A percentile compares a stretch with the other conserved stretches of the same genome.
These are phyloP conservation scores for Ophiostoma sp. DNA, from an alignment of 2,329 filamentous ascomycete genomes.

Conservation along the genomic window DNA sequence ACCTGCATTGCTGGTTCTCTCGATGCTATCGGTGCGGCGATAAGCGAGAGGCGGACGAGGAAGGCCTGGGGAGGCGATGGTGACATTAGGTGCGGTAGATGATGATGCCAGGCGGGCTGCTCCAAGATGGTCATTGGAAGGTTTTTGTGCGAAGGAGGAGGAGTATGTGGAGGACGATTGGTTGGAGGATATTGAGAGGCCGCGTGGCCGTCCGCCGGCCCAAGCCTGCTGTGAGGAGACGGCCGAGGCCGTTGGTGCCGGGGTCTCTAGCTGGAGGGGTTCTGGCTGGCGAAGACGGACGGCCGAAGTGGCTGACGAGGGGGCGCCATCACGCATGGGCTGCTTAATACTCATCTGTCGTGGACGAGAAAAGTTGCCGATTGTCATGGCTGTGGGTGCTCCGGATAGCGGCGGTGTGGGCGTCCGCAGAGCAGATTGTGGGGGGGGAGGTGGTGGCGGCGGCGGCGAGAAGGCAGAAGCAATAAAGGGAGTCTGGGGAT, in stretches of 20 bases:
- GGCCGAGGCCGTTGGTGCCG: background rate
- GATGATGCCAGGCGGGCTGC: constrained; percentile 29
- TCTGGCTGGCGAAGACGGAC: constrained; percentile 26
- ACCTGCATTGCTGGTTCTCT: constrained; percentile 22
- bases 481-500: constrained; percentile 24
- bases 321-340: constrained; percentile 29
- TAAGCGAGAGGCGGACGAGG: constrained; percentile 34
- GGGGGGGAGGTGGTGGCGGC: background rate
- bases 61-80: constrained; percentile 27
- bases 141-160: constrained; percentile 40
- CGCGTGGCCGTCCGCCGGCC: constrained; percentile 40
- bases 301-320: background rate
- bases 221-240: constrained; percentile 32
- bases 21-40: constrained; percentile 36
- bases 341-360: constrained; percentile 50
- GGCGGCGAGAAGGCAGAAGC: background rate
- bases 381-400: constrained; percentile 34
- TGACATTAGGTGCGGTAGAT: background rate
- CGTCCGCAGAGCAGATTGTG: constrained; percentile 15
- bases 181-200: constrained; percentile 46
- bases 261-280: constrained; percentile 15
- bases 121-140: constrained; percentile 39
- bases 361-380: constrained; percentile 58
- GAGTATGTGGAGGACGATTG: constrained; percentile 43
- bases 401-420: constrained; percentile 17